Conservation (phyloP, 768 basidiomycete species). For the Rhizopogon rudus region DNA sequence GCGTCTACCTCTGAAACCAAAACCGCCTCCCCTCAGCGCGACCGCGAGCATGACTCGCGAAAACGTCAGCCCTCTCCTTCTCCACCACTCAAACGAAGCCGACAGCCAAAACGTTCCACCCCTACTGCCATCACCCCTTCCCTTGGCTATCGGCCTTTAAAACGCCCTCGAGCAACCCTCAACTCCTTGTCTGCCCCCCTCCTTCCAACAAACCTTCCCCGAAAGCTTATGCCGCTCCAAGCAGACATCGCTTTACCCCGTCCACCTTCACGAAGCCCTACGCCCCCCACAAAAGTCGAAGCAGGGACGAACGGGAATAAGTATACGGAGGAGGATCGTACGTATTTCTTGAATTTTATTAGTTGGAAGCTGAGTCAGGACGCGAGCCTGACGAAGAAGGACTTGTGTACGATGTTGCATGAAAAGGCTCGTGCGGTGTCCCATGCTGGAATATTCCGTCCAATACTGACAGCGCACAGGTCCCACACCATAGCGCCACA, state of each 20-base stretch:
- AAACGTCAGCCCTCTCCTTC: slow-evolving; percentile 28
- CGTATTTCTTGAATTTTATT: slow-evolving; percentile 63
- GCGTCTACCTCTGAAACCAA: background rate
- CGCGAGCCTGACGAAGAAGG: slow-evolving; percentile 44
- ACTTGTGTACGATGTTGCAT: slow-evolving; percentile 50
- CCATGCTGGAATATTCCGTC: background rate
- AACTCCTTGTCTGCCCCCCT: slow-evolving; percentile 54
- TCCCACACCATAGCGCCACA: slow-evolving; percentile 56
- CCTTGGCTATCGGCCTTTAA: slow-evolving; percentile 19
- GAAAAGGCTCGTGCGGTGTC: slow-evolving; percentile 39
- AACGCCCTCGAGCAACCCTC: slow-evolving; percentile 38
- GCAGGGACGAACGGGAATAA: slow-evolving; percentile 46
- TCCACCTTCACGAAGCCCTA: slow-evolving; percentile 66
- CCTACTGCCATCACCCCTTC: slow-evolving; percentile 15
- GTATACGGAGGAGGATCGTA: slow-evolving; percentile 63
- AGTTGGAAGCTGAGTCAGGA: slow-evolving; percentile 56
- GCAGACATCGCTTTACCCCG: slow-evolving; percentile 53
- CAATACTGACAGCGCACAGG: slow-evolving; percentile 32
- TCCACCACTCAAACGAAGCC: slow-evolving; percentile 22
- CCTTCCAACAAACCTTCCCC: slow-evolving; percentile 27
- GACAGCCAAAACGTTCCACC: slow-evolving; percentile 15
- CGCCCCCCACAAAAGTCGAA: slow-evolving; percentile 52
- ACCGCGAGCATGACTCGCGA: slow-evolving; percentile 26
- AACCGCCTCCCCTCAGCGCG: slow-evolving; percentile 7
- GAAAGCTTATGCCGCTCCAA: slow-evolving; percentile 54